These are phyloP conservation scores for Colletotrichum gigasporum DNA, from an alignment of 2,329 filamentous ascomycete genomes.

Conservation along the genomic window DNA sequence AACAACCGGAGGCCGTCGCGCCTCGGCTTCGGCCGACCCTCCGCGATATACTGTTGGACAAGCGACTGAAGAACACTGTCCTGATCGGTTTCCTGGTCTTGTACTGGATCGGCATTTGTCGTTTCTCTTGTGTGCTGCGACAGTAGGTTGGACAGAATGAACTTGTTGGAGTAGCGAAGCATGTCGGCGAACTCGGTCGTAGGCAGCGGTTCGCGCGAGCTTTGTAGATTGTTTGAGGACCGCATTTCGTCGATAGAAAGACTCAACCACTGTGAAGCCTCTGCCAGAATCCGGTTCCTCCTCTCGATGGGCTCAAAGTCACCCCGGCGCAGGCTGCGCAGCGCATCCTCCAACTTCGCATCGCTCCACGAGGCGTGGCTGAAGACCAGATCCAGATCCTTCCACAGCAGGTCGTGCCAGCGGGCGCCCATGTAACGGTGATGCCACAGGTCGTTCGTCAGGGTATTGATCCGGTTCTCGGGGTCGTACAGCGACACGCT, in stretches of 20 bases:
- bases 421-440: constrained; percentile 30
- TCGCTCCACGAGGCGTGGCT: constrained; percentile 28
- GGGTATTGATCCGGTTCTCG: constrained; percentile 32
- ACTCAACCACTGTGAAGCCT: constrained; percentile 29
- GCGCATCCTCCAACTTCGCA: constrained; percentile 12
- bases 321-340: constrained; percentile 10
- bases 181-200: constrained; percentile 30
- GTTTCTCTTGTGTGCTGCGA: constrained; percentile 25
- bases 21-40: constrained; percentile 21
- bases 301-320: constrained; percentile 24
- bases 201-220: constrained; percentile 20
- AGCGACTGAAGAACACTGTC: constrained; percentile 11
- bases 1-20: constrained; percentile 20
- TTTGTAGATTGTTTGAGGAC: constrained; percentile 11
- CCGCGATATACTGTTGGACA: constrained; percentile 27
- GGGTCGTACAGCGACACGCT: constrained; percentile 56
- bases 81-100: background rate
- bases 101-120: background rate
- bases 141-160: constrained; percentile 22
- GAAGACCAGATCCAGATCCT: constrained; percentile 29
- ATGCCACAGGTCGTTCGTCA: constrained; percentile 33
- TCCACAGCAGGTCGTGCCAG: constrained; percentile 33
- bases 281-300: constrained; percentile 24
- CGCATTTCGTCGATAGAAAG: constrained; percentile 30
- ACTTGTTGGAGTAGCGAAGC: constrained; percentile 28